Base-by-base conservation (phyloP, 2,329 filamentous ascomycete species). In the Leptographium galeiforme region DNA sequence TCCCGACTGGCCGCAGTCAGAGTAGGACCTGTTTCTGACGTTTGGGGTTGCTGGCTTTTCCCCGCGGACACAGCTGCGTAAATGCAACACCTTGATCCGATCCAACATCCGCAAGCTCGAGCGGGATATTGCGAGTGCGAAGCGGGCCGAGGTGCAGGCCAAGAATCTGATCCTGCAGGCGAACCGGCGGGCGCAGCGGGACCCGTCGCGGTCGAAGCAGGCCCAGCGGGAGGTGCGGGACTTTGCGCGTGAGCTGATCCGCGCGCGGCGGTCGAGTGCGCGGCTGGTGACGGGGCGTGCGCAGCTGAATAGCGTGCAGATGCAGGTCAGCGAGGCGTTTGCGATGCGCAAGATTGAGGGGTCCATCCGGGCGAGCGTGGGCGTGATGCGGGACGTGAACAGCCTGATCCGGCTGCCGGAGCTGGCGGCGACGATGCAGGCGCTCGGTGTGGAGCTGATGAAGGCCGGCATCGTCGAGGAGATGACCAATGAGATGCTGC, bases 271-370 rank as follows among this genome's bases (percentile, higher is more conserved):
- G 66, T 83, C 89, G 58, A 78, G 77, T 18, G 71, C 76, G 34
- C 82, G 93, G 6, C 77, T 97, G 41, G 76, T 85, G 18, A 97
- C 91, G 0, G 85, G 84, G 62, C 94, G 94, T 66, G 93, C 93
- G 2, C 93, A 97, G 70, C 79, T 98, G 48, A 83, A 84, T 65
- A 91, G 85, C 60, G 91, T 98, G 45, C 85, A 91, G 69, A 95
- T 97, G 89, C 93, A 97, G 70, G 91, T 98, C 64, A 89, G 90
- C 64, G 91, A 97, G 72, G 90, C 93, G 1, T 97, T 97, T 68
- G 87, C 89, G 2, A 84, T 97, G 62, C 84, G 89, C 61, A 95
- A 95, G 75, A 97, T 98, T 58, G 90, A 97, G 70, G 91, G 90
- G 47, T 89, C 85, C 63, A 89, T 98, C 64, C 79, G 81, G 60